Percentiles rank a stretch among this genome's conserved stretches.
phyloP scores from a whole-genome alignment of 768 basidiomycete genomes.

The Tricholoma sp. region DNA sequence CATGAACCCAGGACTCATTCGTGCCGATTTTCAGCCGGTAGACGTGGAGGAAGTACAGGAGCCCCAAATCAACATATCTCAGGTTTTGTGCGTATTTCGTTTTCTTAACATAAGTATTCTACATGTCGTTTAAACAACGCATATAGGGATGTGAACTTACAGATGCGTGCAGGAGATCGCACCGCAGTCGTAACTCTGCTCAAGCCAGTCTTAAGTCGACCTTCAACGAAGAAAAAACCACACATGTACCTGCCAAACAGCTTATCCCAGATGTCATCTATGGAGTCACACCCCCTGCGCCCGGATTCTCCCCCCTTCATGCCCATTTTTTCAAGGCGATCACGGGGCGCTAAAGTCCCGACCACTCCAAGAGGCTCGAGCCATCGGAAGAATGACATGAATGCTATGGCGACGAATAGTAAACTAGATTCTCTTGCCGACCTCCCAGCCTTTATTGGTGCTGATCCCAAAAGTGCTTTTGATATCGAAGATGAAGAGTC shows the following conservation, averaged over 20 bases:
- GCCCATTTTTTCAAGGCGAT: constrained; percentile 27
- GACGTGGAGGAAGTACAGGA: constrained; percentile 26
- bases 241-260: constrained; percentile 11
- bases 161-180: constrained; percentile 16
- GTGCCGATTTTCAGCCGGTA: constrained; percentile 20
- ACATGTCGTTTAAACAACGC: background rate
- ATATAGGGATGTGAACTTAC: constrained; percentile 12
- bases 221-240: constrained; percentile 5
- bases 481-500: constrained; percentile 28
- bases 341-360: background rate
- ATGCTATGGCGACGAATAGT: background rate
- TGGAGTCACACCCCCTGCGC: constrained; percentile 17
- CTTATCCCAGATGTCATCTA: constrained; percentile 12
- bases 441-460: constrained; percentile 30
- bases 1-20: constrained; percentile 15
- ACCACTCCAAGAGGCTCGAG: background rate
- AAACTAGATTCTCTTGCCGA: constrained; percentile 25
- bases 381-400: background rate
- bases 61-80: constrained; percentile 24
- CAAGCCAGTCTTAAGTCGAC: constrained; percentile 8
- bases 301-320: constrained; percentile 23
- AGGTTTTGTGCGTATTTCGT: constrained; percentile 34
- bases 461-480: background rate
- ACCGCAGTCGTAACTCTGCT: constrained; percentile 16
- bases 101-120: background rate